Evolutionary conservation across 1,284 basidiomycete species (phyloP).

Genomic region (Sanghuangporus weigelae): DNA sequence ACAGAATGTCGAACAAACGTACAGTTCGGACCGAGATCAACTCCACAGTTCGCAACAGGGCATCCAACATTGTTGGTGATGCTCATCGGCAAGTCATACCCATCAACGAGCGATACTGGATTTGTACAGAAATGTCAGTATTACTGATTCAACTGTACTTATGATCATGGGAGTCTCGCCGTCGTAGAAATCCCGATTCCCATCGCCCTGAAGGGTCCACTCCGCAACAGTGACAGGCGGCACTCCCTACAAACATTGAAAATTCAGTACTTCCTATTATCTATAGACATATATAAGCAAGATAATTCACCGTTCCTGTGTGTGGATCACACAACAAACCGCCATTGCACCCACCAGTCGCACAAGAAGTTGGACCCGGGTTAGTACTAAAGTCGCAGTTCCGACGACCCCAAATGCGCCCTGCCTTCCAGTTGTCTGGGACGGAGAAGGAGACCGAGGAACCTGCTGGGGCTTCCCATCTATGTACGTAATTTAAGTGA

Average conservation of each 20-base stretch:
- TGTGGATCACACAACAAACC: conserved; percentile 37
- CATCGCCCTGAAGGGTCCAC: conserved; percentile 41
- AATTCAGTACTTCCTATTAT: conserved; percentile 31
- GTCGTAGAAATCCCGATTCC: conserved; percentile 42
- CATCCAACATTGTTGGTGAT: conserved; percentile 52
- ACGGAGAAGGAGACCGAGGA: conserved; percentile 22
- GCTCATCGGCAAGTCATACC: conserved; percentile 53
- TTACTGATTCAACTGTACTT: background rate
- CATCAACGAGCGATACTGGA: conserved; percentile 48
- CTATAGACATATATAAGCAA: background rate
- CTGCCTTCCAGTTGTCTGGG: conserved; percentile 28
- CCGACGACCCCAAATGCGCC: conserved; percentile 42
- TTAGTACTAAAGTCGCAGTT: conserved; percentile 37
- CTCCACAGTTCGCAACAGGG: conserved; percentile 42
- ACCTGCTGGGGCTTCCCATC: conserved; percentile 24
- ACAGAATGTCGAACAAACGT: conserved; percentile 4
- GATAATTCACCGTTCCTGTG: conserved; percentile 8
- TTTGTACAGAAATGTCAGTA: conserved; percentile 24
- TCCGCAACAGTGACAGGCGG: conserved; percentile 60
- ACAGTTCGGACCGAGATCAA: conserved; percentile 49
- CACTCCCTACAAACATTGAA: conserved; percentile 36
- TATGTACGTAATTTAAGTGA: background rate
- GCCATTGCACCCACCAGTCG: conserved; percentile 42
- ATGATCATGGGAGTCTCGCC: conserved; percentile 26
- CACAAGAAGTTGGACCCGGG: conserved; percentile 34